These are phyloP conservation scores for Xylaria bambusicola DNA, from an alignment of 495 filamentous ascomycete genomes.

Conservation along the genomic window DNA sequence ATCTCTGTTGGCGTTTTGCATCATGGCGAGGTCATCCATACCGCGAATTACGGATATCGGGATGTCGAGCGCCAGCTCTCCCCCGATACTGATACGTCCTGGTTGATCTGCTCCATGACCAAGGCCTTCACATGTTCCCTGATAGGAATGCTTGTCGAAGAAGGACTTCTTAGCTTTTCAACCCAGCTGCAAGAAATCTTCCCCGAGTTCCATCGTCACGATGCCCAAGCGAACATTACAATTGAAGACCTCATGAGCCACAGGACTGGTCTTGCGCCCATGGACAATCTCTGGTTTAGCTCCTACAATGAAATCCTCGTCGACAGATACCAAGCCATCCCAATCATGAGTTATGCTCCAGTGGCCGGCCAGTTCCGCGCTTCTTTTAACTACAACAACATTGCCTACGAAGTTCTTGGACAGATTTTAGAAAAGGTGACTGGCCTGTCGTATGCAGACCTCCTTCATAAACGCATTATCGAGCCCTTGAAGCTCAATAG, in stretches of 20 bases:
- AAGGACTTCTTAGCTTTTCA: neutral
- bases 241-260: too few species aligned
- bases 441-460: neutral
- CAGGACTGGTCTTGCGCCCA: too few species aligned
- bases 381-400: neutral
- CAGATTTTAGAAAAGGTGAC: neutral
- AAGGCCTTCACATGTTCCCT: neutral
- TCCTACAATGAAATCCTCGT: too few species aligned
- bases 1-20: neutral
- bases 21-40: slow-evolving; percentile 5
- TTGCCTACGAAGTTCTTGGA: neutral
- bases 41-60: neutral
- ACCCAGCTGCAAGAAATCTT: too few species aligned
- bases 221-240: too few species aligned
- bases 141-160: neutral
- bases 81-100: neutral
- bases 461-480: neutral
- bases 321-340: neutral
- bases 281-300: too few species aligned
- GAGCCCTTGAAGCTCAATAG: neutral
- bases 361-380: neutral
- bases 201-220: too few species aligned
- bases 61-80: neutral
- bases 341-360: neutral
- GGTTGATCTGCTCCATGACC: neutral